These are phyloP conservation scores for Plectosphaerella cucumerina DNA, from an alignment of 2,329 filamentous ascomycete genomes.

Conservation along the genomic window DNA sequence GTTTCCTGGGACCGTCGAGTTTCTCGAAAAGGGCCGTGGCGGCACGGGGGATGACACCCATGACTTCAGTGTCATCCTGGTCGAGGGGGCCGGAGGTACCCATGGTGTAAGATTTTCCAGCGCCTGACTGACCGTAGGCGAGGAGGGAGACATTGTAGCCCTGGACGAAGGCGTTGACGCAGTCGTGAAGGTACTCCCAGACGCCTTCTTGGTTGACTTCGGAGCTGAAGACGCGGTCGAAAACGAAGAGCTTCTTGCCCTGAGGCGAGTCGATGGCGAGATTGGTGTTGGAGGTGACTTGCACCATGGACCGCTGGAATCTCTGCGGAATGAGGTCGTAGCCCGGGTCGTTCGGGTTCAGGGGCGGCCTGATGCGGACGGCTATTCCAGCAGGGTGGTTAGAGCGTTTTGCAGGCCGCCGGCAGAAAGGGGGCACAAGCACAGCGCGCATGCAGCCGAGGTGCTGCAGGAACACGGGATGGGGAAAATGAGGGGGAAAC, in stretches of 20 bases:
- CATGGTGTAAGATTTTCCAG: slow-evolving; percentile 99
- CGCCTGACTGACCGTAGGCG: slow-evolving; percentile 95
- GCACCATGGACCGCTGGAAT: slow-evolving; percentile 89
- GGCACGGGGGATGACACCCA: slow-evolving; percentile 94
- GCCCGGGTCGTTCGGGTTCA: slow-evolving; percentile 80
- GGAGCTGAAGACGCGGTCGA: slow-evolving; percentile 88
- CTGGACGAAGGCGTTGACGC: slow-evolving; percentile 83
- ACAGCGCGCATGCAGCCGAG: background rate
- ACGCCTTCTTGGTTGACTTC: slow-evolving; percentile 82
- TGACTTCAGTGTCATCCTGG: slow-evolving; percentile 63
- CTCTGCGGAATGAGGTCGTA: slow-evolving; percentile 94
- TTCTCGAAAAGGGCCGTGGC: slow-evolving; percentile 84
- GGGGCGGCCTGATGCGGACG: slow-evolving; percentile 85
- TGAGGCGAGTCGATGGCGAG: slow-evolving; percentile 87
- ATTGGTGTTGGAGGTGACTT: slow-evolving; percentile 80
- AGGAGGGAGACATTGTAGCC: slow-evolving; percentile 98
- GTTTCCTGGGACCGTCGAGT: slow-evolving; percentile 56
- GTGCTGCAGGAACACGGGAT: background rate
- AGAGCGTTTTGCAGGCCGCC: slow-evolving; percentile 4
- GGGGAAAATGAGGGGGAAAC: slow-evolving; percentile 4
- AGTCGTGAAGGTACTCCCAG: slow-evolving; percentile 92
- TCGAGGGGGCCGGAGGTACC: slow-evolving; percentile 85
- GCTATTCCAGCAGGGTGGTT: slow-evolving; percentile 45
- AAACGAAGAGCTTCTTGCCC: slow-evolving; percentile 91
- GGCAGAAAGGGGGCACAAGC: background rate